Conservation (phyloP, 1,284 basidiomycete genomes). For the Cystobasidium pallidum region DNA sequence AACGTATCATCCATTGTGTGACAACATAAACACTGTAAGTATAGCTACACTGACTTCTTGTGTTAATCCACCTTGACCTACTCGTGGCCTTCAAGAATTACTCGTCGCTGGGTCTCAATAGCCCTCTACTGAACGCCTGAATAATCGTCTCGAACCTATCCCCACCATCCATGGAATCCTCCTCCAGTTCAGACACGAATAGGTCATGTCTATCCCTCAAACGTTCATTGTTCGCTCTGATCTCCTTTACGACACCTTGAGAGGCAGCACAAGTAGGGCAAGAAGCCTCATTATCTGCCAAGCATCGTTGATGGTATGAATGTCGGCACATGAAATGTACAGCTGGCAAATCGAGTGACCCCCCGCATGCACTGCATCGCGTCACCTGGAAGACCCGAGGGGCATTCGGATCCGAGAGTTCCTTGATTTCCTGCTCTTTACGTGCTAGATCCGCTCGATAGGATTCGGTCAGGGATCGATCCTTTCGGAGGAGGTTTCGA, state of each 20-base stretch:
- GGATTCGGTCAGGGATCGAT: slow-evolving; percentile 77
- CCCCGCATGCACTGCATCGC: slow-evolving; percentile 82
- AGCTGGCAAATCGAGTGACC: slow-evolving; percentile 85
- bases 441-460: slow-evolving; percentile 82
- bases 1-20: too few species aligned
- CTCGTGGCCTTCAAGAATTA: not conserved
- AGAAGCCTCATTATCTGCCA: slow-evolving; percentile 80
- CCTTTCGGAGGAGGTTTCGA: slow-evolving; percentile 60
- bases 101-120: slow-evolving; percentile 58
- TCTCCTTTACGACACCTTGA: slow-evolving; percentile 85
- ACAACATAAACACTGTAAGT: not conserved
- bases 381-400: slow-evolving; percentile 92
- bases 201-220: slow-evolving; percentile 83
- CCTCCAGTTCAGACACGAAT: slow-evolving; percentile 77
- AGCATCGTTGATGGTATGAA: slow-evolving; percentile 90
- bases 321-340: slow-evolving; percentile 99
- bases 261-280: slow-evolving; percentile 84
- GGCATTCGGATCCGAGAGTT: slow-evolving; percentile 72
- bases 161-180: slow-evolving; percentile 61
- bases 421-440: slow-evolving; percentile 78
- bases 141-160: slow-evolving; percentile 79
- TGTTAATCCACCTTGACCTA: not conserved
- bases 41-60: not conserved
- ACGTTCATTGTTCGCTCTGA: slow-evolving; percentile 78
- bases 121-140: slow-evolving; percentile 73